These are phyloP conservation scores for Xylaria telfairii DNA, from an alignment of 495 filamentous ascomycete genomes.

Conservation along the genomic window DNA sequence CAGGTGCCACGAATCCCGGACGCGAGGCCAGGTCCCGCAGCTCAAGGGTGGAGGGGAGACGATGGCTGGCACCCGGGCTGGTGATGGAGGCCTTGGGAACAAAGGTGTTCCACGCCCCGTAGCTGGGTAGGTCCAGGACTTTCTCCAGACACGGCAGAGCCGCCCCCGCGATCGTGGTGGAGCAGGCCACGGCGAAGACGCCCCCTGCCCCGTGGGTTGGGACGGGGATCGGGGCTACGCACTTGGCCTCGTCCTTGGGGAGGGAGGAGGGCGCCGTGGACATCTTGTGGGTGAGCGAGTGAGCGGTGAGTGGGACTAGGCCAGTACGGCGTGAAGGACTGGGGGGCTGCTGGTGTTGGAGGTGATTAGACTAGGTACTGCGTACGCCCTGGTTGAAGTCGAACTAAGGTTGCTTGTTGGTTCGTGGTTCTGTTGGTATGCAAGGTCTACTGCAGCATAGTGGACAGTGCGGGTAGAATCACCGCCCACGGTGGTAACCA, in stretches of 20 bases:
- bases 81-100: constrained; percentile 36
- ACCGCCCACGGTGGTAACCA: too few relatives aligned
- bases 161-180: constrained; percentile 39
- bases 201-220: constrained; percentile 40
- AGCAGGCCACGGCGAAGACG: constrained; percentile 39
- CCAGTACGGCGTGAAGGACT: too few relatives aligned
- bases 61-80: not conserved
- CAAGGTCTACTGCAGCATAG: not conserved
- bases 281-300: constrained; percentile 8
- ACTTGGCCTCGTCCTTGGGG: not conserved
- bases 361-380: not conserved
- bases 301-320: too few relatives aligned
- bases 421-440: not conserved
- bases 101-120: constrained; percentile 47
- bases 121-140: constrained; percentile 34
- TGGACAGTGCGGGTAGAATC: not conserved
- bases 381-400: not conserved
- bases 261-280: constrained; percentile 16
- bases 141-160: constrained; percentile 36
- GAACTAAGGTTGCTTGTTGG: not conserved
- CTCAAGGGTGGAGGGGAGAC: not conserved
- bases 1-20: constrained; percentile 40
- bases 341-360: not conserved
- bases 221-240: constrained; percentile 31
- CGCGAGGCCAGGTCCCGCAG: constrained; percentile 32